Evolutionary conservation across 495 filamentous ascomycete genomes (phyloP).

Genomic region (Pseudomonodictys pantanalensis): DNA sequence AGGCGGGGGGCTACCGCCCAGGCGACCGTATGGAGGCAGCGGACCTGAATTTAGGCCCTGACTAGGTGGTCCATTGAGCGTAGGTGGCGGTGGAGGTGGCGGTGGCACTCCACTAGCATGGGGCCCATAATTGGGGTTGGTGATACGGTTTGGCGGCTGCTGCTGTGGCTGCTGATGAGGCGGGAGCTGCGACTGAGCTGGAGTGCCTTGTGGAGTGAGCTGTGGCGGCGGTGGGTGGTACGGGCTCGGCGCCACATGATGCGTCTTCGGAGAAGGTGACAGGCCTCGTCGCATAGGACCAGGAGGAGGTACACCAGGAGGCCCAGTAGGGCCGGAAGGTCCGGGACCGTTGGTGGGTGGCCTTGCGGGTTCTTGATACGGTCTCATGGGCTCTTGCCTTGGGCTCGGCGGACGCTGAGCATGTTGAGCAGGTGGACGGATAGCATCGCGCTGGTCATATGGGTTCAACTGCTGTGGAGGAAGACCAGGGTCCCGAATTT

Average conservation of each 20-base stretch:
- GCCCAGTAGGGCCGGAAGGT: conserved; percentile 4
- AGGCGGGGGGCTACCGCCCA: conserved; percentile 72
- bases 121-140: conserved; percentile 66
- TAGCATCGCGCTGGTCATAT: conserved; percentile 71
- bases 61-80: conserved; percentile 39
- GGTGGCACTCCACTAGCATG: conserved; percentile 53
- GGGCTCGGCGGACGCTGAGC: conserved; percentile 55
- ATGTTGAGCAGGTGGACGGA: conserved; percentile 54
- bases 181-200: conserved; percentile 32
- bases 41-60: conserved; percentile 29
- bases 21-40: conserved; percentile 57
- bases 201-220: conserved; percentile 52
- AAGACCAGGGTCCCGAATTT: conserved; percentile 65
- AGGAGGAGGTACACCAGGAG: conserved; percentile 4
- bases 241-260: conserved; percentile 53
- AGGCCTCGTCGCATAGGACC: conserved; percentile 47
- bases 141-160: conserved; percentile 55
- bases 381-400: conserved; percentile 66
- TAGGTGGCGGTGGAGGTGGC: conserved; percentile 59
- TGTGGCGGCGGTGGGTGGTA: conserved; percentile 66
- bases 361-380: conserved; percentile 70
- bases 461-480: conserved; percentile 66
- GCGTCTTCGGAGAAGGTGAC: conserved; percentile 63
- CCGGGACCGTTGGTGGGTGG: conserved; percentile 41
- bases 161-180: conserved; percentile 33